These are phyloP conservation scores for Termitomyces sp. DNA, from an alignment of 768 basidiomycete species.

Conservation along the genomic window DNA sequence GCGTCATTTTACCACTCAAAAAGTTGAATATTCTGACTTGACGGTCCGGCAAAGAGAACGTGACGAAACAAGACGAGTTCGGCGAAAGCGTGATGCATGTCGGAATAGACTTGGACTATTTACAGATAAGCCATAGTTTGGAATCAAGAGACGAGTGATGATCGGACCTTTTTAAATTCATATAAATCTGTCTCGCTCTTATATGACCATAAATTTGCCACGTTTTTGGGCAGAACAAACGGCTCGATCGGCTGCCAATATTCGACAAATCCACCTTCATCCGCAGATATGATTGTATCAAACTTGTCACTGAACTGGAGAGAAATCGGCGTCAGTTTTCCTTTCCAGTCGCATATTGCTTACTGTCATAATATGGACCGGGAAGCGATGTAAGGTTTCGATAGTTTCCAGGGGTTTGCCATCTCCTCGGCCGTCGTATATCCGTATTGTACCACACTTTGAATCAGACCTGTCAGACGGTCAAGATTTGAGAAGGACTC, in stretches of 20 bases:
- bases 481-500: conserved; percentile 10
- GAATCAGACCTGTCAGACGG: conserved; percentile 63
- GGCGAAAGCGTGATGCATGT: conserved; percentile 92
- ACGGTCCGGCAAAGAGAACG: conserved; percentile 90
- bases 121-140: not conserved
- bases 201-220: conserved; percentile 80
- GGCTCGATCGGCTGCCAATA: conserved; percentile 94
- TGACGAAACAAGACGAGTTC: conserved; percentile 83
- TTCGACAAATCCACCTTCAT: conserved; percentile 92
- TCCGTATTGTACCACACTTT: conserved; percentile 63
- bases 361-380: conserved; percentile 89
- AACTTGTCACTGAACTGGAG: conserved; percentile 83
- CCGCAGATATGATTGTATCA: conserved; percentile 90
- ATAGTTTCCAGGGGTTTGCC: conserved; percentile 73
- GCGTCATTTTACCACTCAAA: conserved; percentile 79
- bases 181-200: conserved; percentile 92
- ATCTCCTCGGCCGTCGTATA: conserved; percentile 91
- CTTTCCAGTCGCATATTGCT: conserved; percentile 21
- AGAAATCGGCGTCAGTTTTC: not conserved
- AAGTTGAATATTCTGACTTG: conserved; percentile 94
- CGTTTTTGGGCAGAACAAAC: conserved; percentile 74
- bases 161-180: conserved; percentile 90
- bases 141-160: not conserved
- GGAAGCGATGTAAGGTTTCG: conserved; percentile 74
- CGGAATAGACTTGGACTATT: conserved; percentile 83